Conservation (phyloP, 169 alveolate genomes). For the Cryptosporidium tyzzeri region DNA sequence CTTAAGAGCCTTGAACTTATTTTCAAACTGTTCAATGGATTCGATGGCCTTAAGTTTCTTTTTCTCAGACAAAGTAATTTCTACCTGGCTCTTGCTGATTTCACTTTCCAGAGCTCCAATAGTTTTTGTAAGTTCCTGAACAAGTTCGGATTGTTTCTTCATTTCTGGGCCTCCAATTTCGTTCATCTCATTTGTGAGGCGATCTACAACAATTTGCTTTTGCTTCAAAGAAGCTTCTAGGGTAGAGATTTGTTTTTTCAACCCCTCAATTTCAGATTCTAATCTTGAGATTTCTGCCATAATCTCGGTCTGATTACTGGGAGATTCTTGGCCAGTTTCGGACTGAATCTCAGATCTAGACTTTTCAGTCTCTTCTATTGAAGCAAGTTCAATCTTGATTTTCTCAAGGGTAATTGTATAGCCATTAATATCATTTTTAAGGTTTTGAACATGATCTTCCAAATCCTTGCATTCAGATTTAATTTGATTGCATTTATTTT, state of each 20-base stretch:
- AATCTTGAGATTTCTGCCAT: constrained; percentile 5
- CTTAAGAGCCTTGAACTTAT: background rate
- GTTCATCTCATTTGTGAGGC: constrained; percentile 31
- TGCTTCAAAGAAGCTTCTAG: constrained; percentile 2
- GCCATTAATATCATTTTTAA: constrained; percentile 34
- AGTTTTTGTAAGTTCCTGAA: constrained; percentile 22
- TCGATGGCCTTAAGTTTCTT: constrained; percentile 48
- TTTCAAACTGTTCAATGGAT: constrained; percentile 26
- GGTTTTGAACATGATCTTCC: constrained; percentile 21
- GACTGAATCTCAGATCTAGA: background rate
- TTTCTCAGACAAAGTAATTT: constrained; percentile 57
- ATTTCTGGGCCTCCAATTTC: constrained; percentile 66
- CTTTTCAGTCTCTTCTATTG: constrained; percentile 15
- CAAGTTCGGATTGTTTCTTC: constrained; percentile 42
- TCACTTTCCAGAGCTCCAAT: constrained; percentile 18
- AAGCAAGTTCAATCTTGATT: constrained; percentile 23
- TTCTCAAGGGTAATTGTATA: constrained; percentile 21
- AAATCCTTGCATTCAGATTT: constrained; percentile 14
- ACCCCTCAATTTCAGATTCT: constrained; percentile 5
- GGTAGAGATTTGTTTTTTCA: constrained; percentile 13
- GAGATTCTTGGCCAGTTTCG: background rate
- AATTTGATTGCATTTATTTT: background rate
- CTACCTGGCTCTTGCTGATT: constrained; percentile 40
- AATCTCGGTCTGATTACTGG: background rate
- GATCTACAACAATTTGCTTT: constrained; percentile 41